Base-by-base conservation (phyloP, 257 asterid genomes). In the Eustoma russellianum region DNA sequence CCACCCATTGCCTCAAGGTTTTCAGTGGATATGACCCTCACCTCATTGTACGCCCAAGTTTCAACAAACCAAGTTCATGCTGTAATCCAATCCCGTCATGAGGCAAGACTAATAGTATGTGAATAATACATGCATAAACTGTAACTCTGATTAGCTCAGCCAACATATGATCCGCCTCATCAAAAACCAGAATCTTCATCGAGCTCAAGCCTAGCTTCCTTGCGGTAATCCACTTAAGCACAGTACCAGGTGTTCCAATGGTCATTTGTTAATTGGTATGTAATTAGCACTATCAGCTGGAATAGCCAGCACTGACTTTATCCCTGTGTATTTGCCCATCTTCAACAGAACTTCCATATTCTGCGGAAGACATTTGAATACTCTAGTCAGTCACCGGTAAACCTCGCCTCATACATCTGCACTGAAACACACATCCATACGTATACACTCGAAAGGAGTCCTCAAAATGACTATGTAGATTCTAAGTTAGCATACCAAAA, bases 121-220 rank as follows among this genome's bases (percentile, higher is more conserved):
- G 30, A 24, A 24, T 24, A 24, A 24, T 24, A 24, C 30, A 24
- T 24, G 30, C 30, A 24, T 24, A 24, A 24, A 24, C 53, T 12
- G 57, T 1, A 52, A 15, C 9, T 38, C 5, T 38, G 43, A 38
- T 61, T 71, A 80, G 95, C 94, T 87, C 85, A 48, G 94, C 80
- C 72, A 87, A 68, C 98, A 91, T 91, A 71, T 86, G 96, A 74
- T 91, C 98, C 13, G 96, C 98, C 77, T 91, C 98, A 52, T 91
- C 98, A 79, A 82, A 86, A 53, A 91, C 98, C 2, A 87, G 92
- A 73, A 91, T 82, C 74, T 84, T 87, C 95, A 87, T 72, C 38
- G 57, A 78, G 67, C 75, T 74, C 87, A 79, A 48, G 62, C 96
- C 84, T 48, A 91, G 77, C 53, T 91, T 91, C 79, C 35, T 87